A percentile compares a stretch with the other conserved stretches of the same genome.
phyloP scores from a whole-genome alignment of 306 rosid species.

The Inga laurina region DNA sequence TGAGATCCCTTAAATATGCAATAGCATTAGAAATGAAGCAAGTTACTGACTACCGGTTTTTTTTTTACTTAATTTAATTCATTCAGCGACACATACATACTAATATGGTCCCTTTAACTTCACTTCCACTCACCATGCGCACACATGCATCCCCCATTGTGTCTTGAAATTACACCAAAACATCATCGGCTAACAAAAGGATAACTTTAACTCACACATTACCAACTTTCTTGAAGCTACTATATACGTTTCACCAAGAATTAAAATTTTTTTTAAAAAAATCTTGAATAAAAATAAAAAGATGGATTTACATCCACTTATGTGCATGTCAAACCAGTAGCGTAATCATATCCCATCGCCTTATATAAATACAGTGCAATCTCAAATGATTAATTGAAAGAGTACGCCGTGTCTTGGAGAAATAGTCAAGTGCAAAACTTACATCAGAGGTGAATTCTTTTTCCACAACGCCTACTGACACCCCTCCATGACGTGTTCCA shows the following conservation, averaged over 20 bases:
- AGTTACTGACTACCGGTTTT: not conserved
- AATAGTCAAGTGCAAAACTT: constrained; percentile 32
- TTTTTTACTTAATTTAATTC: not conserved
- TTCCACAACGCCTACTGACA: constrained; percentile 81
- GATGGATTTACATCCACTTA: not conserved
- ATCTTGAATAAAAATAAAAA: not conserved
- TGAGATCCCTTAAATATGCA: not conserved
- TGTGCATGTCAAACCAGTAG: not conserved
- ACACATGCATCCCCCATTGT: not conserved
- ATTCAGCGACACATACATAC: not conserved
- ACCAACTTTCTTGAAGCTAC: not conserved
- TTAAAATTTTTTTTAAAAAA: not conserved
- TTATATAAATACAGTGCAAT: not conserved
- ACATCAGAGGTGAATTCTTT: constrained; percentile 79
- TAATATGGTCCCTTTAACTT: not conserved
- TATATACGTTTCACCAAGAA: not conserved
- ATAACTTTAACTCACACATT: not conserved
- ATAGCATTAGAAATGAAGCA: not conserved
- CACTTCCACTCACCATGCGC: not conserved
- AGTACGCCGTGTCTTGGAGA: constrained; percentile 15
- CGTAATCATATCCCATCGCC: not conserved
- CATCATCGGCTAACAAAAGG: not conserved
- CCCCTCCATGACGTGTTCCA: constrained; percentile 88
- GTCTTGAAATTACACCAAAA: not conserved
- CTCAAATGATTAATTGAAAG: not conserved